Evolutionary conservation across 2,329 filamentous ascomycete species (phyloP), one percentile per base, ranked within the genome.

Genomic region (Nigrospora sphaerica): DNA sequence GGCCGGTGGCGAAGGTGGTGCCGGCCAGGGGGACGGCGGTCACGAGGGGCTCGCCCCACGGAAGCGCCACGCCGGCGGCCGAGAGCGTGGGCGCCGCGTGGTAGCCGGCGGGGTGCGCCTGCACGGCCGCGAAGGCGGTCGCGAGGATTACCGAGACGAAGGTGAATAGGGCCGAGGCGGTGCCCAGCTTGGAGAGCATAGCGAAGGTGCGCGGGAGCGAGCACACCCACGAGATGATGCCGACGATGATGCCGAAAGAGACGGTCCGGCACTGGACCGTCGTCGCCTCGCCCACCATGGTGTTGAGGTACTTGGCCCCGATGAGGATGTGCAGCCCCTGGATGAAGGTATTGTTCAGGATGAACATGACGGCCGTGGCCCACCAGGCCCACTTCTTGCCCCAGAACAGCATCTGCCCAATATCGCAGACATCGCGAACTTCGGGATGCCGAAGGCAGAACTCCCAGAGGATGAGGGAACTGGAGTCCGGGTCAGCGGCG

Each of bases 341-440:
- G 55, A 95, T 93, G 63, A 93, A 93, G 14, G 88, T 95, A 63
- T 95, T 96, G 76, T 96, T 96, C 52, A 95, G 66, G 39, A 95
- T 70, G 65, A 96, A 96, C 86, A 95, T 95, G 62, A 88, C 69
- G 1, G 88, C 90, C 0, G 80, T 83, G 31, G 70, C 72, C 63
- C 75, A 83, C 80, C 80, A 83, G 3, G 77, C 80, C 79, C 85
- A 88, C 49, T 78, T 81, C 64, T 88, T 83, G 53, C 85, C 84
- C 83, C 86, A 95, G 68, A 95, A 95, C 18, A 96, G 79, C 77
- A 91, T 91, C 65, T 95, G 88, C n/a, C 90, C 91, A 61, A 96
- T 87, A 62, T 96, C 91, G 62, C 90, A 95, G 13, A 95, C 88
- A 69, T 96, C 91, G 56, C 89, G 83, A 49, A 95, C 83, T 63